These are phyloP conservation scores for Pistacia vera DNA, from an alignment of 345 rosid species.

Conservation along the genomic window DNA sequence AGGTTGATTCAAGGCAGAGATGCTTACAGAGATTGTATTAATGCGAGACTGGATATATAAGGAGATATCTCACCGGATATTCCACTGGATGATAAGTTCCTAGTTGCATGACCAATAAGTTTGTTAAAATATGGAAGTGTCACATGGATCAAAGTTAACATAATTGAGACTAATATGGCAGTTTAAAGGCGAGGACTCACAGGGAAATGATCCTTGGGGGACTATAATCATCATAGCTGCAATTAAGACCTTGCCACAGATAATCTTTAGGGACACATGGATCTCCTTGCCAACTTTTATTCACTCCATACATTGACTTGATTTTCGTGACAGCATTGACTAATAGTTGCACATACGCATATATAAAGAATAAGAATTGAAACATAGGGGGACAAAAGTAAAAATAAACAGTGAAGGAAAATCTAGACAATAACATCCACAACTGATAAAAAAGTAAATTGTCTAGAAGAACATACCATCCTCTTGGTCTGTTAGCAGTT, in stretches of 20 bases:
- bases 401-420: not conserved
- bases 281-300: constrained; percentile 54
- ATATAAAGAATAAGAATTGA: not conserved
- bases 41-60: constrained; percentile 26
- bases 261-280: constrained; percentile 44
- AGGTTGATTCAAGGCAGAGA: not conserved
- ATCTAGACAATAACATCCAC: not conserved
- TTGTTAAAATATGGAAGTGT: not conserved
- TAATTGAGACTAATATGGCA: not conserved
- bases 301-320: constrained; percentile 35
- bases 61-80: constrained; percentile 35
- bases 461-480: not conserved
- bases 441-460: not conserved
- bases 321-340: constrained; percentile 42
- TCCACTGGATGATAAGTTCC: constrained; percentile 48
- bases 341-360: not conserved
- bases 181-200: constrained; percentile 31
- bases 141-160: not conserved
- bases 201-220: constrained; percentile 33
- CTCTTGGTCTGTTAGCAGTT: not conserved
- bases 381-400: not conserved
- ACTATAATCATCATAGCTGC: constrained; percentile 17
- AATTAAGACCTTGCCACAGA: constrained; percentile 49
- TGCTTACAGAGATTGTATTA: constrained; percentile 43
- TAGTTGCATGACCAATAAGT: constrained; percentile 9